Evolutionary conservation across 257 asterid species (phyloP).

Genomic region (Primulina tabacum): DNA sequence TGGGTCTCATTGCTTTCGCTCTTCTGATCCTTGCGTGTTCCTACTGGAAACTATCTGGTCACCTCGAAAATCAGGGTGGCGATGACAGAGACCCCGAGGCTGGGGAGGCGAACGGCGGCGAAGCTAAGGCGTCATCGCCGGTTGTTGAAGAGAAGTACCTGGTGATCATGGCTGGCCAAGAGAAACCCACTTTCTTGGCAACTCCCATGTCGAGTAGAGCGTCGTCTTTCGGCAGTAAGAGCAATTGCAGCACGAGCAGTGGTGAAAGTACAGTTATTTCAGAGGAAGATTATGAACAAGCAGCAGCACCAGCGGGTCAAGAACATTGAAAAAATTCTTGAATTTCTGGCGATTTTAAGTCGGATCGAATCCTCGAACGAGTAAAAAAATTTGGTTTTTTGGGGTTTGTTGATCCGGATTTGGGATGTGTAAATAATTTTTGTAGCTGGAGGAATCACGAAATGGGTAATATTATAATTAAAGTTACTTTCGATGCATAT

Average conservation of each 20-base stretch:
- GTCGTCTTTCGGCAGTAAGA: constrained; percentile 63
- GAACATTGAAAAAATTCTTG: constrained; percentile 21
- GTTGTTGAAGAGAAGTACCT: constrained; percentile 67
- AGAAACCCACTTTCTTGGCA: constrained; percentile 77
- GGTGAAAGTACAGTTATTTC: constrained; percentile 28
- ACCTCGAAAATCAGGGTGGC: constrained; percentile 37
- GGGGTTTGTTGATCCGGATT: constrained; percentile 12
- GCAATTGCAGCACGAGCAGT: constrained; percentile 22
- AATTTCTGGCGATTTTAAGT: background rate
- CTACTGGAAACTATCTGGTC: constrained; percentile 66
- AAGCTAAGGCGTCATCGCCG: constrained; percentile 29
- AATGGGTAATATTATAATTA: background rate
- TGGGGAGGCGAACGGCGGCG: constrained; percentile 31
- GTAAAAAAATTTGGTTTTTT: background rate
- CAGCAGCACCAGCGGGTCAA: constrained; percentile 20
- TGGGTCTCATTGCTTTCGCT: constrained; percentile 84
- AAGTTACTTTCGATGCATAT: background rate
- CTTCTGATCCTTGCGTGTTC: constrained; percentile 81
- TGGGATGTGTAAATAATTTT: constrained; percentile 51
- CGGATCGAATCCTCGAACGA: background rate
- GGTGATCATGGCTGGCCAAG: constrained; percentile 90
- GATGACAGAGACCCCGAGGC: constrained; percentile 52
- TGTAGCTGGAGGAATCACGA: constrained; percentile 23
- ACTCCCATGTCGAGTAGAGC: constrained; percentile 71
- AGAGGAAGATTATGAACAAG: constrained; percentile 27